phyloP scores from a whole-genome alignment of 1,284 basidiomycete genomes.

The Bondarzewia mesenterica region DNA sequence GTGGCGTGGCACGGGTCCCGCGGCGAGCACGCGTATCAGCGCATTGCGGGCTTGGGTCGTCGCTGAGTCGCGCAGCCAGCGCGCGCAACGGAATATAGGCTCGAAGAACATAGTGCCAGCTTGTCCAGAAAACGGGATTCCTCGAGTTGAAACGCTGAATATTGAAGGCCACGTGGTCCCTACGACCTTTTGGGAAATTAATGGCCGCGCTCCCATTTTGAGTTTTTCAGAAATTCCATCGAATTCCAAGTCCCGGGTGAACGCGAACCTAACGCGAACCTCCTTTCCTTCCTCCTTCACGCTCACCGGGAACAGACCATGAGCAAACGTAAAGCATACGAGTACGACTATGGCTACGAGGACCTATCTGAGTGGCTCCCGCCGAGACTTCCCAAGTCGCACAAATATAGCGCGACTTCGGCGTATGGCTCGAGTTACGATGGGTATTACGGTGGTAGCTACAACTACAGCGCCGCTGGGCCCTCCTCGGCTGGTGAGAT shows the following conservation, averaged over 20 bases:
- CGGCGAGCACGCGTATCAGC: constrained; percentile 56
- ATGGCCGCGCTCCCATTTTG: too few species aligned
- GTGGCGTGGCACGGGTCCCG: constrained; percentile 87
- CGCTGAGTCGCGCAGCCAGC: constrained; percentile 17
- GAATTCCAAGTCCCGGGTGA: too few species aligned
- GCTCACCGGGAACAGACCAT: constrained; percentile 5
- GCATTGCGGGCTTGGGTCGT: constrained; percentile 28
- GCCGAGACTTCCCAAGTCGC: neutral
- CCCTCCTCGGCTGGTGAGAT: neutral
- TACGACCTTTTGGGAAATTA: too few species aligned
- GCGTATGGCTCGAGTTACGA: neutral
- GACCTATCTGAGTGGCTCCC: neutral
- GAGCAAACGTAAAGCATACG: constrained; percentile 10
- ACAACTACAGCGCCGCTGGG: neutral
- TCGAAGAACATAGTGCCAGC: constrained; percentile 6
- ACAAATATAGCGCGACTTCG: neutral
- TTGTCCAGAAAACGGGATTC: too few species aligned
- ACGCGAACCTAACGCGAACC: neutral
- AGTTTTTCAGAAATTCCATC: too few species aligned
- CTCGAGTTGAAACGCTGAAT: too few species aligned
- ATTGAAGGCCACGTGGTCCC: too few species aligned
- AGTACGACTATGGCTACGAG: constrained; percentile 6
- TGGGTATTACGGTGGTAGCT: neutral
- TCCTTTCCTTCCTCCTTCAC: neutral
- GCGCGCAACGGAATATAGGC: constrained; percentile 1